phyloP scores from a whole-genome alignment of 768 basidiomycete genomes.

The Suillus brevipes region DNA sequence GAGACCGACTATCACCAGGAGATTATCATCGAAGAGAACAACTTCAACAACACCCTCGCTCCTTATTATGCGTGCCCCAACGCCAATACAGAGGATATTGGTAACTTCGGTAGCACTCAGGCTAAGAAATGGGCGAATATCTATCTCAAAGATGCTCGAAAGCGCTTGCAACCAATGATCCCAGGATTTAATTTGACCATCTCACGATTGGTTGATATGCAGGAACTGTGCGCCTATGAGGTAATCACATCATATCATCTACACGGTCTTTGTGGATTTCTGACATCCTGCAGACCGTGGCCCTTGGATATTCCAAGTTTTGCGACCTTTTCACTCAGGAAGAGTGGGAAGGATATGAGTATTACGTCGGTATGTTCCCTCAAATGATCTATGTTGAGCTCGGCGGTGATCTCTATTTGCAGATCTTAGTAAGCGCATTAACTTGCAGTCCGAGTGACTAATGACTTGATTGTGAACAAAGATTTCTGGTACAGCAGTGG shows the following conservation, averaged over 20 bases:
- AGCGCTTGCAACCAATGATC: conserved; percentile 35
- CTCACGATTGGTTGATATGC: conserved; percentile 36
- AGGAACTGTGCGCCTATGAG: conserved; percentile 42
- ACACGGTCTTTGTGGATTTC: background rate
- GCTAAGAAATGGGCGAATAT: conserved; percentile 37
- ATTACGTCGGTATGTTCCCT: conserved; percentile 32
- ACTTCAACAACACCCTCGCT: conserved; percentile 50
- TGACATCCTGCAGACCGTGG: conserved; percentile 38
- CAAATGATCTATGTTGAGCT: background rate
- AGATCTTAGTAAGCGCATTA: conserved; percentile 5
- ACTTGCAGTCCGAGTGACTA: conserved; percentile 7
- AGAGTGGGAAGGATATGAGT: conserved; percentile 53
- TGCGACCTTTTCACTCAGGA: conserved; percentile 51
- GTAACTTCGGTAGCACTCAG: conserved; percentile 24
- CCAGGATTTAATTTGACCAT: conserved; percentile 33
- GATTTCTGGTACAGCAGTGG: conserved; percentile 38
- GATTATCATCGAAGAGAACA: conserved; percentile 44
- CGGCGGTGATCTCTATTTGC: background rate
- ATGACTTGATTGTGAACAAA: background rate
- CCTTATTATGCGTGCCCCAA: conserved; percentile 39
- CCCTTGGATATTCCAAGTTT: conserved; percentile 50
- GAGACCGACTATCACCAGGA: conserved; percentile 44
- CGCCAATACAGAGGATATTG: conserved; percentile 24
- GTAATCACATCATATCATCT: conserved; percentile 9
- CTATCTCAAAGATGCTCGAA: conserved; percentile 39